Evolutionary conservation across 257 asterid genomes (phyloP).

Genomic region (Petunia secreta): DNA sequence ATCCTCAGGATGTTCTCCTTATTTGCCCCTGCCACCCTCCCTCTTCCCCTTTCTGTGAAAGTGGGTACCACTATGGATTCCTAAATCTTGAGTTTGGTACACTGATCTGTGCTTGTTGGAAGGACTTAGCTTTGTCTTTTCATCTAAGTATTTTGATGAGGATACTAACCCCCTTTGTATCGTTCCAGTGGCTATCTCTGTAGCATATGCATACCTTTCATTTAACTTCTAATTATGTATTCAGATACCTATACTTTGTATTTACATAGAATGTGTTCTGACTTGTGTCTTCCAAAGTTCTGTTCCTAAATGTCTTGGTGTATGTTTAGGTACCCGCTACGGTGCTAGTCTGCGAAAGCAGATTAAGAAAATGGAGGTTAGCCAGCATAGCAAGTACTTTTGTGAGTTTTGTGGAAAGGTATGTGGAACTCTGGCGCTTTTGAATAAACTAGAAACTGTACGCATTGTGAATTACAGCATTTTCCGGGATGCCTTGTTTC

Average conservation of each 20-base stretch:
- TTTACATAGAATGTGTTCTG: background rate
- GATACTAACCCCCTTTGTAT: background rate
- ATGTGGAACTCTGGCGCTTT: background rate
- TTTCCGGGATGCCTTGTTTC: background rate
- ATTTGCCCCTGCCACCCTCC: too few species aligned
- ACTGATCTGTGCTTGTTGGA: background rate
- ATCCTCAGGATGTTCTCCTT: too few species aligned
- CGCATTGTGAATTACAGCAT: background rate
- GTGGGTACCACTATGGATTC: too few species aligned
- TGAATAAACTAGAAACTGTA: background rate
- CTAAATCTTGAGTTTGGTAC: background rate
- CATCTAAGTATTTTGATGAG: background rate
- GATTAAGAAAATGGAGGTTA: conserved; percentile 58
- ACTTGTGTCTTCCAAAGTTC: too few species aligned
- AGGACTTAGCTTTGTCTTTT: background rate
- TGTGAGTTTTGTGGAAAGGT: conserved; percentile 62
- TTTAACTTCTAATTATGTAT: background rate
- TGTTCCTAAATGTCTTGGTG: background rate
- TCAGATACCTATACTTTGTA: background rate
- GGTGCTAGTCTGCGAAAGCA: conserved; percentile 59
- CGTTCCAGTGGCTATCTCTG: background rate
- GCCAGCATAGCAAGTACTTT: conserved; percentile 52
- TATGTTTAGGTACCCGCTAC: conserved; percentile 46
- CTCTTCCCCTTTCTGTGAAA: too few species aligned
- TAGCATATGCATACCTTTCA: background rate